Evolutionary conservation across 2,329 filamentous ascomycete species (phyloP), one percentile per base, ranked within the genome.

Genomic region (Trichoderma gracile): DNA sequence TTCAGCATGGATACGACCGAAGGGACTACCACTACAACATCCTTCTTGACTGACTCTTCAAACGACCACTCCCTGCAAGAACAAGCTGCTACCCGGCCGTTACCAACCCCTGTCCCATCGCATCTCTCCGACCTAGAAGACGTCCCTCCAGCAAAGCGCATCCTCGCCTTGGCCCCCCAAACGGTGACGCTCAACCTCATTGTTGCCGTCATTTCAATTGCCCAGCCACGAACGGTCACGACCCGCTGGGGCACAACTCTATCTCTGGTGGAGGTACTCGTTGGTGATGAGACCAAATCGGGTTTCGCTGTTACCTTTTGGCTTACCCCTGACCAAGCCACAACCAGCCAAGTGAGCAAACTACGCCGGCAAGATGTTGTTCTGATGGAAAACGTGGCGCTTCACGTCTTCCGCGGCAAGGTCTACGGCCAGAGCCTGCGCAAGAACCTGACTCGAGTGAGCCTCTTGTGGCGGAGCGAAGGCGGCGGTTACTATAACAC

Each of bases 381-480:
- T 5, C 81, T 97, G 15, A 73, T 97, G 65, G 87, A 88, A 64
- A 93, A 94, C 70, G 87, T 97, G 7, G 92, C 89, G 0, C 80
- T 98, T 58, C 86, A 86, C 59, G 86, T 86, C 4, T 98, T 94
- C 74, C 84, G 84, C 58, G 85, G 86, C 53, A 88, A 85, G 70
- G 93, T 97, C 0, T 93, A 95, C 70, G 93, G 94, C 0, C 90
- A 96, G 74, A 95, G 89, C 71, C 78, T 97, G 67, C 85, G 89
- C 30, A 85, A 84, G 67, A 86, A 86, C 8, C 83, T 90, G 70
- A 93, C 91, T 4, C 86, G 83, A 67, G 79, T 94, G 27, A 82
- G 88, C 67, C 77, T 96, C 49, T 76, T 96, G 19, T 86, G 79
- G 78, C 69, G 81, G 73, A 43, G 86, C 84, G 73, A 74, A 71